Conservation (phyloP, 2,329 filamentous ascomycete genomes). For the Botrytis byssoidea region DNA sequence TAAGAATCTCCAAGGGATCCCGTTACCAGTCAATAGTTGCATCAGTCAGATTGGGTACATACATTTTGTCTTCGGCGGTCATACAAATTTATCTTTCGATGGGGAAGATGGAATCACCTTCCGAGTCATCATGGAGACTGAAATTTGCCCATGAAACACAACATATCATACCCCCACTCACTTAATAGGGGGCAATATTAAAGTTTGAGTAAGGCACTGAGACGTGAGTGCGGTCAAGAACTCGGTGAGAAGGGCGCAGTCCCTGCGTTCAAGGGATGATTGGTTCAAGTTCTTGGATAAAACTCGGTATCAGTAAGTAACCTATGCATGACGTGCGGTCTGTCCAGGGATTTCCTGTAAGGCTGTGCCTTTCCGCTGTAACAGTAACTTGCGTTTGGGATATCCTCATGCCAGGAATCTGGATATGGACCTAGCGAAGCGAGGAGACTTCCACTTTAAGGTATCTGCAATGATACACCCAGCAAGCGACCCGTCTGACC, state of each 20-base stretch:
- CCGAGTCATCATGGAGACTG: not conserved
- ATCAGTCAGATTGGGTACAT: slow-evolving; percentile 6
- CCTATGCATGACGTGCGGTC: slow-evolving; percentile 19
- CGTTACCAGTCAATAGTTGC: slow-evolving; percentile 1
- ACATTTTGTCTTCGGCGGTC: not conserved
- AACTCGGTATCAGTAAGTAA: slow-evolving; percentile 1
- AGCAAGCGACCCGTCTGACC: slow-evolving; percentile 11
- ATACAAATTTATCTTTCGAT: slow-evolving; percentile 4
- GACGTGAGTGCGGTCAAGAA: slow-evolving; percentile 19
- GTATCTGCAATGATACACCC: not conserved
- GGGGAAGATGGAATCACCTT: not conserved
- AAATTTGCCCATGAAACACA: slow-evolving; percentile 17
- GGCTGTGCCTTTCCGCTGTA: slow-evolving; percentile 26
- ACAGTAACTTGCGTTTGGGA: slow-evolving; percentile 24
- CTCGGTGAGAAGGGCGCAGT: slow-evolving; percentile 13
- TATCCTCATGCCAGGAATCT: slow-evolving; percentile 20
- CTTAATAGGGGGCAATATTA: not conserved
- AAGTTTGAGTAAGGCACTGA: slow-evolving; percentile 6
- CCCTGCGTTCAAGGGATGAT: not conserved
- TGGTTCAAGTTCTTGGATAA: not conserved
- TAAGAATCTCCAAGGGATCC: slow-evolving; percentile 18
- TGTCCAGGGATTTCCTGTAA: slow-evolving; percentile 21
- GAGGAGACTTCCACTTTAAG: slow-evolving; percentile 7
- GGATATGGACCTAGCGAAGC: slow-evolving; percentile 5
- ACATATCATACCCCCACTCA: slow-evolving; percentile 15